Evolutionary conservation across 1,284 basidiomycete genomes (phyloP).

Genomic region (Moniliella sp.): DNA sequence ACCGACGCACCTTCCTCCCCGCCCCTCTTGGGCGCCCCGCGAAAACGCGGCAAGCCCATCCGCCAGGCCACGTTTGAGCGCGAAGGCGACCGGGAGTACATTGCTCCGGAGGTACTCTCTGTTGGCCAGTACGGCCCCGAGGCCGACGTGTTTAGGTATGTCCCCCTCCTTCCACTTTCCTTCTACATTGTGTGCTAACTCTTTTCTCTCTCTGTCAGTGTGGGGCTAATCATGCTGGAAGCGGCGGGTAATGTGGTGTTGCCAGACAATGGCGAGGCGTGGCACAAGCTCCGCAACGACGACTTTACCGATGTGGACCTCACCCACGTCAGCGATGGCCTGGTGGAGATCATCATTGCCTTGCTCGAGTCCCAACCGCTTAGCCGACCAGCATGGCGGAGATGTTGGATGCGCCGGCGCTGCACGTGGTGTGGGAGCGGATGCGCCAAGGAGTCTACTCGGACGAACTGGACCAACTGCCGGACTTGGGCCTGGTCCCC

Average conservation of each 20-base stretch:
- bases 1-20: too few species aligned
- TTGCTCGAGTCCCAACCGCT: background rate
- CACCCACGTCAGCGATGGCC: constrained; percentile 38
- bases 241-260: constrained; percentile 84
- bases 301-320: constrained; percentile 74
- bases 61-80: constrained; percentile 39
- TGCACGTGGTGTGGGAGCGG: background rate
- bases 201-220: constrained; percentile 38
- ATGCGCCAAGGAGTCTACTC: background rate
- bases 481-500: background rate
- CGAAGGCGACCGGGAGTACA: constrained; percentile 91
- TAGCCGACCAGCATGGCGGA: background rate
- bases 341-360: constrained; percentile 14
- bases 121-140: constrained; percentile 73
- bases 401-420: background rate
- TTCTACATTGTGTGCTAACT: background rate
- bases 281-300: constrained; percentile 76
- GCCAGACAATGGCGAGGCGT: constrained; percentile 80
- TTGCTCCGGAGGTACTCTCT: constrained; percentile 79
- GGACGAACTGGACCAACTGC: background rate
- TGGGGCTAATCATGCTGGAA: constrained; percentile 87
- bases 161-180: background rate
- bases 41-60: background rate
- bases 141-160: constrained; percentile 79
- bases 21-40: constrained; percentile 1